These are phyloP conservation scores for Hericium rajendrae DNA, from an alignment of 768 basidiomycete species.

Conservation along the genomic window DNA sequence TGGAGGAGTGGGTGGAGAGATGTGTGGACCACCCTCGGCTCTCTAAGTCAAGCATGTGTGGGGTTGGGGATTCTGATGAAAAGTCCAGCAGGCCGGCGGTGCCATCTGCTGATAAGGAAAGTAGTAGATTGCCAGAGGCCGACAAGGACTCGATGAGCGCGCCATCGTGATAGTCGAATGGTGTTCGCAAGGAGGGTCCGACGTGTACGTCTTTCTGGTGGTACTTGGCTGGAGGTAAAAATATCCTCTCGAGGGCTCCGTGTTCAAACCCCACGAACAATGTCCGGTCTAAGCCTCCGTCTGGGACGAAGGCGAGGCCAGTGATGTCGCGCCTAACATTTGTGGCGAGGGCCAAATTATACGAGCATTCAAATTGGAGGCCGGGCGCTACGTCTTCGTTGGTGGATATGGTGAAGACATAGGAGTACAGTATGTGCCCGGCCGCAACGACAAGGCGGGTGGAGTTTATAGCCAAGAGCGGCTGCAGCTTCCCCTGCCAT, in stretches of 20 bases:
- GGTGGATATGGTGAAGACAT: conserved; percentile 12
- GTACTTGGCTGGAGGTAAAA: conserved; percentile 20
- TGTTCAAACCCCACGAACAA: conserved; percentile 52
- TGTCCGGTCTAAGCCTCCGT: conserved; percentile 32
- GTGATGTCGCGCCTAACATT: conserved; percentile 41
- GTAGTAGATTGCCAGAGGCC: conserved; percentile 30
- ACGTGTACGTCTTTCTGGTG: conserved; percentile 10
- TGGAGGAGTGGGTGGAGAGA: conserved; percentile 40
- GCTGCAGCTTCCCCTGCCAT: conserved; percentile 19
- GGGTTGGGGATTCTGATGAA: conserved; percentile 9
- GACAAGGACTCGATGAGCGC: conserved; percentile 52
- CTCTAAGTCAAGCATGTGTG: conserved; percentile 33
- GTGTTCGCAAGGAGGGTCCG: conserved; percentile 13
- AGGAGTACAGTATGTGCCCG: conserved; percentile 16
- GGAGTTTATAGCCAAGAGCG: conserved; percentile 15
- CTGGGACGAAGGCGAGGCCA: conserved; percentile 38
- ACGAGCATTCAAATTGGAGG: conserved; percentile 37
- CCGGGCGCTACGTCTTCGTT: conserved; percentile 28
- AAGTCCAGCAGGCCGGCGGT: conserved; percentile 29
- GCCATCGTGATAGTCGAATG: conserved; percentile 25
- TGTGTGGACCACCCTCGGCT: conserved; percentile 55
- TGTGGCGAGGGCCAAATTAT: conserved; percentile 27
- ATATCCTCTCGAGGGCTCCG: conserved; percentile 44
- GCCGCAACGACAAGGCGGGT: conserved; percentile 20
- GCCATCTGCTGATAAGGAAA: conserved; percentile 53